Evolutionary conservation across 2,329 filamentous ascomycete genomes (phyloP), one percentile per base, ranked within the genome.

Genomic region (Sarocladium kiliense): DNA sequence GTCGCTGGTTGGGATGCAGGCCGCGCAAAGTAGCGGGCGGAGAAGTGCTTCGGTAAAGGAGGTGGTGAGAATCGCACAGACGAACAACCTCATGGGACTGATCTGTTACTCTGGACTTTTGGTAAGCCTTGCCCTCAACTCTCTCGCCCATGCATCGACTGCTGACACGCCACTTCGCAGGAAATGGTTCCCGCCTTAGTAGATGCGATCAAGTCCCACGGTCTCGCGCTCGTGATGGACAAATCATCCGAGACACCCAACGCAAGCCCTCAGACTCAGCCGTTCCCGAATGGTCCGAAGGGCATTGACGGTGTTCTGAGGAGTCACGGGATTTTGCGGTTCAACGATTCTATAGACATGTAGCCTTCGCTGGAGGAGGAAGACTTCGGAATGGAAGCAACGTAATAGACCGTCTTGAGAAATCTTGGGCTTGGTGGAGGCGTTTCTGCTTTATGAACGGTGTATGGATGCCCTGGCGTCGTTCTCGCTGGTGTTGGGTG

Each of bases 31-130:
- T 61, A 89, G 85, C 61, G 90, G 89, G 16, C 80, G 87, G 55
- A 82, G 85, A 49, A 88, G 87, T 14, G 87, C 87, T 60, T 96
- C 91, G 5, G 90, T 97, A 62, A 99, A 97, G 74, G 93, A 99
- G 69, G 90, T 90, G 3, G 94, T 97, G 14, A 83, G 92, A 60
- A 91, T 96, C 66, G 92, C 93, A 21, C 89, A 95, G 71, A 89
- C 87, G 67, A 99, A 99, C 69, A 99, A 99, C 68, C 90, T 99
- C 61, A 99, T 99, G 94, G 94, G 94, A 2, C 70, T 99, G 65
- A 89, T 97, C 58, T 97, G 92, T 73, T 91, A 87, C 62, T 93
- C 90, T 30, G 83, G 88, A 61, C 77, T 99, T 60, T 72, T 99
- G 76, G 91, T 95, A 79, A 65, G 87, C 79, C 30, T 53, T 44